These are phyloP conservation scores for Exsudoporus floridanus DNA, from an alignment of 1,284 basidiomycete genomes.

Conservation along the genomic window DNA sequence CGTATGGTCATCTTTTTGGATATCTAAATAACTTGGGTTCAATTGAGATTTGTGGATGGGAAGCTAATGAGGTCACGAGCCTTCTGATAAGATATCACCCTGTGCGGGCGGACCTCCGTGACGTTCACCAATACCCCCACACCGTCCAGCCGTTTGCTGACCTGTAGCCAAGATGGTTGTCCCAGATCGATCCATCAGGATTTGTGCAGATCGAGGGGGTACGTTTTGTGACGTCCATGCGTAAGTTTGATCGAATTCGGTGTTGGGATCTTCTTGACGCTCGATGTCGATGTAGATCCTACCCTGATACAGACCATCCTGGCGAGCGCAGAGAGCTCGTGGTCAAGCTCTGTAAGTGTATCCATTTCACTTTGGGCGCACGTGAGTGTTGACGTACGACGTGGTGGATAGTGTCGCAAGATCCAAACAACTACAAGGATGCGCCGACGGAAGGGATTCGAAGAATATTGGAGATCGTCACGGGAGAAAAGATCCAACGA, in stretches of 20 bases:
- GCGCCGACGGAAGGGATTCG: slow-evolving; percentile 95
- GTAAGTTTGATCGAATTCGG: slow-evolving; percentile 37
- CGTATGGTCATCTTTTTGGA: slow-evolving; percentile 20
- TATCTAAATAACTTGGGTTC: slow-evolving; percentile 14
- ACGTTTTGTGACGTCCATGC: slow-evolving; percentile 84
- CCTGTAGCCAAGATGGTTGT: slow-evolving; percentile 30
- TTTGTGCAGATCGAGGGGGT: slow-evolving; percentile 62
- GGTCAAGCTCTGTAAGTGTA: slow-evolving; percentile 79
- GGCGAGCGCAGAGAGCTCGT: slow-evolving; percentile 69
- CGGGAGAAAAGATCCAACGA: slow-evolving; percentile 64
- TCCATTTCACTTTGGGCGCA: neutral
- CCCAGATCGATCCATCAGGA: slow-evolving; percentile 59
- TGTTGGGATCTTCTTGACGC: neutral
- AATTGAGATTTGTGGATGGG: slow-evolving; percentile 8
- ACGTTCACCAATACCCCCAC: neutral
- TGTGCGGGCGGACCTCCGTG: neutral
- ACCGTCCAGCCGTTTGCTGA: neutral
- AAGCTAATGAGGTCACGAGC: slow-evolving; percentile 1
- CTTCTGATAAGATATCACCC: slow-evolving; percentile 9
- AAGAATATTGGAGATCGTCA: slow-evolving; percentile 82
- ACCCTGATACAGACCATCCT: slow-evolving; percentile 64
- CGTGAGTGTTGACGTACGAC: neutral
- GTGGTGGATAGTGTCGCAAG: slow-evolving; percentile 69
- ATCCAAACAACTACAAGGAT: slow-evolving; percentile 84
- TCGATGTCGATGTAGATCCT: slow-evolving; percentile 49